phyloP scores from a whole-genome alignment of 2,329 filamentous ascomycete genomes.

The Elsinoe arachidis region DNA sequence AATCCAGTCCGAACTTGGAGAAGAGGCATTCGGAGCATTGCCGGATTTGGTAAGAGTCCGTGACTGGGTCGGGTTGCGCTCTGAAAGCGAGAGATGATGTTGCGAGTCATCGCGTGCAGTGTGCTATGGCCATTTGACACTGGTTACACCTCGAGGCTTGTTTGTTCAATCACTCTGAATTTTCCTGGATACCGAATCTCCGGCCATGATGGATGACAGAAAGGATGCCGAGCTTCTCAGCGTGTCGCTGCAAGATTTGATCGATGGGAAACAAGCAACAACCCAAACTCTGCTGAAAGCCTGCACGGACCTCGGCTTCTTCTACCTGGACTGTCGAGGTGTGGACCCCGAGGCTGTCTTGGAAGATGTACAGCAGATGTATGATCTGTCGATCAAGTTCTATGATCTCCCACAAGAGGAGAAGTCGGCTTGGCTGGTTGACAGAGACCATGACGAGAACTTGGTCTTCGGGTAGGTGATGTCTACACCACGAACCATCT shows the following conservation, averaged over 20 bases:
- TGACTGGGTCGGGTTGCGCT: too few relatives aligned
- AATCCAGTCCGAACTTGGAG: too few relatives aligned
- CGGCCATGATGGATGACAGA: background rate
- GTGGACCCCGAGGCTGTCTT: background rate
- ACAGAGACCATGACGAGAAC: background rate
- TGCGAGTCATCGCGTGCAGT: too few relatives aligned
- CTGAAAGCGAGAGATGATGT: too few relatives aligned
- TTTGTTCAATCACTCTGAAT: too few relatives aligned
- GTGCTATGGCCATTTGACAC: too few relatives aligned
- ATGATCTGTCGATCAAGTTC: background rate
- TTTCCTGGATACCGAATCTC: too few relatives aligned
- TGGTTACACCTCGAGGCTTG: too few relatives aligned
- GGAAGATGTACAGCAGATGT: conserved; percentile 8
- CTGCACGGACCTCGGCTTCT: conserved; percentile 14
- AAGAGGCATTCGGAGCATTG: too few relatives aligned
- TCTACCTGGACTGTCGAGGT: conserved; percentile 16
- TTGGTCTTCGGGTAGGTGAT: background rate
- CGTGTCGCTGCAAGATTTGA: background rate
- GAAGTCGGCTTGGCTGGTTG: background rate
- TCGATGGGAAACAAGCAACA: background rate
- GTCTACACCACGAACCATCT: background rate
- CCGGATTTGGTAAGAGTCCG: too few relatives aligned
- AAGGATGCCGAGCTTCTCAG: background rate
- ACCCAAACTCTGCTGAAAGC: conserved; percentile 12
- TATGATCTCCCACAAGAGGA: background rate